Conservation (phyloP, 2,329 filamentous ascomycete species). For the Keithomyces neogunnii region DNA sequence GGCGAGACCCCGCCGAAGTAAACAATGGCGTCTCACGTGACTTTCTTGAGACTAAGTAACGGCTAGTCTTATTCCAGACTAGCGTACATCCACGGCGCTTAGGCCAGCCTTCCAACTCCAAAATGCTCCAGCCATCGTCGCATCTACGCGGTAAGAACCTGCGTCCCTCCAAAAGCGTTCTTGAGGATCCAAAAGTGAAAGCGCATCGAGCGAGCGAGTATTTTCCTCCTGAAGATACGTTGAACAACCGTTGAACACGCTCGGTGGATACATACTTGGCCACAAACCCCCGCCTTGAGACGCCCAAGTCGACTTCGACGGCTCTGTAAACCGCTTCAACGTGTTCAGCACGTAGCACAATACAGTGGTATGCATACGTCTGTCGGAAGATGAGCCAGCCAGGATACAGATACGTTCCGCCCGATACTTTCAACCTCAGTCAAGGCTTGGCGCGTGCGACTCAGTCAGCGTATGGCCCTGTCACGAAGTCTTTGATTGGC, state of each 20-base stretch:
- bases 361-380: not conserved
- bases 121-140: not conserved
- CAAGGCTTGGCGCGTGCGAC: slow-evolving; percentile 13
- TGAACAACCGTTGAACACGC: too few species aligned
- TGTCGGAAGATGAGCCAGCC: slow-evolving; percentile 20
- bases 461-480: slow-evolving; percentile 8
- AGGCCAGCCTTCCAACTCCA: not conserved
- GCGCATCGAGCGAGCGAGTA: not conserved
- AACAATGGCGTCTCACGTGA: slow-evolving; percentile 19
- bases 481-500: slow-evolving; percentile 6
- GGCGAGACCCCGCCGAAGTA: slow-evolving; percentile 18
- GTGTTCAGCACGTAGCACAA: not conserved
- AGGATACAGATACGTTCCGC: slow-evolving; percentile 16
- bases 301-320: not conserved
- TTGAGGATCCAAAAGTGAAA: not conserved
- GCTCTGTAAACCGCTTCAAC: not conserved
- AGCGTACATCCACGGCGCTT: not conserved
- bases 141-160: too few species aligned
- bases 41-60: not conserved
- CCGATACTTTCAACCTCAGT: slow-evolving; percentile 14
- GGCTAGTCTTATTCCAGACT: not conserved
- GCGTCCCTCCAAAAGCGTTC: not conserved
- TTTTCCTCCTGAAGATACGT: too few species aligned
- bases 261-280: too few species aligned
- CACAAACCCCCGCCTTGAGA: too few species aligned